Evolutionary conservation across 257 asterid species (phyloP), one percentile per base, ranked within the genome.

Genomic region (Thymus mandschuricus): DNA sequence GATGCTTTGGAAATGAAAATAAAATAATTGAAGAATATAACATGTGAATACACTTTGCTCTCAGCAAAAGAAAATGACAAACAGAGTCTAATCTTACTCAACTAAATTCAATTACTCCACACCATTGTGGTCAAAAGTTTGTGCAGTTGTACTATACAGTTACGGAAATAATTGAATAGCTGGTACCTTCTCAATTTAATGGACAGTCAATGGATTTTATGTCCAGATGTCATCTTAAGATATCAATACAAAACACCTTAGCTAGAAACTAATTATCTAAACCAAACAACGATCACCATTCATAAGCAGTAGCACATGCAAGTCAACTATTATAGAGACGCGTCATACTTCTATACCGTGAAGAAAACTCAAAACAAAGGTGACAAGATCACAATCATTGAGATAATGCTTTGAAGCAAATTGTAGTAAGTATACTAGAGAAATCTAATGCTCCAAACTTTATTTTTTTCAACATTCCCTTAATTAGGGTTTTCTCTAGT

Each of bases 401-500:
- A 40, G 35, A 28, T 28, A 3, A 55, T 27, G 6, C 5, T 50
- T 50, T 50, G 30, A 50, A 50, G 57, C 8, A 50, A 50, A 50
- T 1, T 27, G 7, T 30, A n/a, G 30, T 38, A 38, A 38, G 3
- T 38, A 38, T 5, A 4, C 7, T 5, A 38, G 41, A 38, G 41
- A 38, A 38, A 50, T 13, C 57, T 50, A 8, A 50, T n/a, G 15
- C 57, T 58, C 5, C 6, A 68, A 21, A 21, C 21, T 21, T 21
- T 21, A 21, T 21, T 40, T 68, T 68, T 10, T 66, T 13, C 64
- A 35, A 68, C 41, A 68, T 34, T 51, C 55, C 44, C 44, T n/a
- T 31, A 8, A 33, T 51, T 68, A 15, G 38, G 63, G 10, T 10
- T 68, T 52, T 8, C 52, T 35, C 61, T 46, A 21, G 21, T 21